Evolutionary conservation across 2,329 filamentous ascomycete genomes (phyloP).

Genomic region (Phaeophleospora eucalypticola): DNA sequence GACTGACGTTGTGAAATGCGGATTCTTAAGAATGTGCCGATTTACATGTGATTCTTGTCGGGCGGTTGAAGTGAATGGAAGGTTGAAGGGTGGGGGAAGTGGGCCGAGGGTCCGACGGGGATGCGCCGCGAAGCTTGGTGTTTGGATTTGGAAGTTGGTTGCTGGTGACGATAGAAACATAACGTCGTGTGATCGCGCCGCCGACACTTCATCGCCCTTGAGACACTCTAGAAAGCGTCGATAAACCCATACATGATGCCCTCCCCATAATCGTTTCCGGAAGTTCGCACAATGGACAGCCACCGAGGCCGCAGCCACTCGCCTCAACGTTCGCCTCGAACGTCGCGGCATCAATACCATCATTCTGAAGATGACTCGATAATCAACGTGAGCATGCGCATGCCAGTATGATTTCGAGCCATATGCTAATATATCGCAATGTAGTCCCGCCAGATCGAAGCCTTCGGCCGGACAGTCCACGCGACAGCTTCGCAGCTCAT

Average conservation of each 20-base stretch:
- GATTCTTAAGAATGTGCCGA: too few relatives aligned
- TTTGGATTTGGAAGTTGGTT: background rate
- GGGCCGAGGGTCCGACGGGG: background rate
- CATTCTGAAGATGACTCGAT: slow-evolving; percentile 23
- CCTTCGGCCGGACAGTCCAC: slow-evolving; percentile 90
- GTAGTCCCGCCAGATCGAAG: slow-evolving; percentile 82
- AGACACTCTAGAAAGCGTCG: background rate
- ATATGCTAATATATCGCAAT: background rate
- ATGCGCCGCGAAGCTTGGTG: background rate
- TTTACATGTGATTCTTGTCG: background rate
- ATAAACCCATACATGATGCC: slow-evolving; percentile 7
- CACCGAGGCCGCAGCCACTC: slow-evolving; percentile 30
- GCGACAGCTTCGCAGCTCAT: slow-evolving; percentile 91
- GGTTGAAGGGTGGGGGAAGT: background rate
- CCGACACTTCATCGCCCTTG: background rate
- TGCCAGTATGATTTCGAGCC: background rate
- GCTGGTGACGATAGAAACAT: background rate
- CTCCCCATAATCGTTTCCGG: slow-evolving; percentile 6
- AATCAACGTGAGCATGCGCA: slow-evolving; percentile 14
- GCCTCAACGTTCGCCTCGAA: slow-evolving; percentile 19
- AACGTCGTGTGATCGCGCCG: background rate
- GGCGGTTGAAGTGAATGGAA: background rate
- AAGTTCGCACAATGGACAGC: slow-evolving; percentile 19
- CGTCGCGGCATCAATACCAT: slow-evolving; percentile 12
- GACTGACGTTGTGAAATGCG: slow-evolving; percentile 3